A percentile compares a stretch with the other conserved stretches of the same genome.
phyloP scores from a whole-genome alignment of 495 filamentous ascomycete genomes.

The Xylaria grammica region DNA sequence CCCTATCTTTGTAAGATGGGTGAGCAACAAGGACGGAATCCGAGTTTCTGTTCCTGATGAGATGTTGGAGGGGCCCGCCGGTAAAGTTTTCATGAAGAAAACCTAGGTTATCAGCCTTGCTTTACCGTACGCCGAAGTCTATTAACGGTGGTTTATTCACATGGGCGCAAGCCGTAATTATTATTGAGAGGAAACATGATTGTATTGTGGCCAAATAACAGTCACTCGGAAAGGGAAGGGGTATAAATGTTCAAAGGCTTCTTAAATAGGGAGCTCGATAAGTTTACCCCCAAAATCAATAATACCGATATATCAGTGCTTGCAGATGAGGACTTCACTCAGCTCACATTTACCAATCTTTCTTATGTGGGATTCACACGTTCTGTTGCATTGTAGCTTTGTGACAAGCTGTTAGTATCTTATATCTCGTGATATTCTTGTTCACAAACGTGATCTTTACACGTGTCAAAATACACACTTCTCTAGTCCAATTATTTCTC shows the following conservation, averaged over 20 bases:
- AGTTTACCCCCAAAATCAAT: not conserved
- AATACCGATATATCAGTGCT: not conserved
- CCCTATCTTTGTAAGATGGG: slow-evolving; percentile 77
- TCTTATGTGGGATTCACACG: not conserved
- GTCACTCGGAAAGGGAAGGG: not conserved
- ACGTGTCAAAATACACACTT: too few species aligned
- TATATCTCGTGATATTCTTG: too few species aligned
- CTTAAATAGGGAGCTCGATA: not conserved
- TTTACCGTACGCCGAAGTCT: not conserved
- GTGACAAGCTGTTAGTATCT: too few species aligned
- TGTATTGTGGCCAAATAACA: not conserved
- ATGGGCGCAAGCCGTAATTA: too few species aligned
- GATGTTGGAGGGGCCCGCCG: slow-evolving; percentile 74
- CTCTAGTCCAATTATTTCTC: too few species aligned
- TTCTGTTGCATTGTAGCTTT: not conserved
- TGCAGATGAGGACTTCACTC: too few species aligned
- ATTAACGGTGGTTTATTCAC: not conserved
- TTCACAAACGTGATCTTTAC: too few species aligned
- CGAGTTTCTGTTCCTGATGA: slow-evolving; percentile 78
- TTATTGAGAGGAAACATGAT: not conserved
- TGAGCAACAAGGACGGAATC: slow-evolving; percentile 72
- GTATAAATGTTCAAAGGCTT: not conserved
- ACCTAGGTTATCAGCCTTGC: not conserved
- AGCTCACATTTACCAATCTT: not conserved
- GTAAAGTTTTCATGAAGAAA: slow-evolving; percentile 58